Percentiles rank a stretch among this genome's conserved stretches.
Evolutionary conservation across 2,329 filamentous ascomycete species (phyloP).

Genomic region (Xylaria digitata): DNA sequence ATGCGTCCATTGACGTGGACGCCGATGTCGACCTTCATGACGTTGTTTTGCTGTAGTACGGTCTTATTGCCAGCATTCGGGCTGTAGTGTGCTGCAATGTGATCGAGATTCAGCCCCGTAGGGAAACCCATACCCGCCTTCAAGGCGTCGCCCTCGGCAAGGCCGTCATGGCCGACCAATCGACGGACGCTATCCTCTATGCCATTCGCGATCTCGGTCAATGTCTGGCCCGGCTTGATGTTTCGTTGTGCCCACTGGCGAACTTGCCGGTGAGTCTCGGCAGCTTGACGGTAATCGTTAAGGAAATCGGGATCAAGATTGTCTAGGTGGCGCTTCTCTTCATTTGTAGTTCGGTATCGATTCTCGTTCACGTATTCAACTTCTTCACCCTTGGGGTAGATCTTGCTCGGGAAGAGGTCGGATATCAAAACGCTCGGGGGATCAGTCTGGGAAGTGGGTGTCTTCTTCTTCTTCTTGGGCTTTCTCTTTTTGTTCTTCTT

Average conservation of each 20-base stretch:
- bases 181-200: slow-evolving; percentile 86
- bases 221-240: slow-evolving; percentile 82
- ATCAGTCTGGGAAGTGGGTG: slow-evolving; percentile 76
- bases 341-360: slow-evolving; percentile 79
- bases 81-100: slow-evolving; percentile 87
- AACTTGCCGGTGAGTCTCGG: slow-evolving; percentile 90
- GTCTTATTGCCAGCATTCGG: slow-evolving; percentile 88
- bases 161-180: slow-evolving; percentile 78
- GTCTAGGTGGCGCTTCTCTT: slow-evolving; percentile 86
- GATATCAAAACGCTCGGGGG: slow-evolving; percentile 80
- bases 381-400: slow-evolving; percentile 82
- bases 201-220: slow-evolving; percentile 86
- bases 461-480: slow-evolving; percentile 76
- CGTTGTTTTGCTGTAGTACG: slow-evolving; percentile 76
- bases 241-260: slow-evolving; percentile 83
- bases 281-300: slow-evolving; percentile 82
- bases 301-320: slow-evolving; percentile 84
- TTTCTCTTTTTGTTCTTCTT: slow-evolving; percentile 89
- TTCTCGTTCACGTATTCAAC: slow-evolving; percentile 83
- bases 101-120: slow-evolving; percentile 83
- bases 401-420: slow-evolving; percentile 76
- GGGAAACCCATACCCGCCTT: slow-evolving; percentile 89
- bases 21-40: slow-evolving; percentile 86
- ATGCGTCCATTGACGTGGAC: slow-evolving; percentile 84
- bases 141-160: slow-evolving; percentile 81